Base-by-base conservation (phyloP, 768 basidiomycete species). In the Serendipita sp. region DNA sequence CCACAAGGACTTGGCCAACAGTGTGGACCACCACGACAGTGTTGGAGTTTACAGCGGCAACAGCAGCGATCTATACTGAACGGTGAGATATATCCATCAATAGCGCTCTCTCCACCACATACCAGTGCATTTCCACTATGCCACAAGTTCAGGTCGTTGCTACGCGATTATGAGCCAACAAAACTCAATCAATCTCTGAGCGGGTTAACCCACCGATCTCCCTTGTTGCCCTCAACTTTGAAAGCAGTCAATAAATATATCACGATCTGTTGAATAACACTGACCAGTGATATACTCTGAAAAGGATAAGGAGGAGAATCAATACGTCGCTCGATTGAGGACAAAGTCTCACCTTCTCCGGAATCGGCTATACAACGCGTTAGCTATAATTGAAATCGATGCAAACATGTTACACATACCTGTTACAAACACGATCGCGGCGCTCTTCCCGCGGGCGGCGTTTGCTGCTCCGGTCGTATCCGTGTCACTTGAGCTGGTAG, bases 11-110 rank as follows among this genome's bases (percentile, higher is more conserved):
- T 0, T 86, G 84, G 2, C 90, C 90, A 33, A 90, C 86, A 5
- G 82, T 82, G 71, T 91, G 84, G 3, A 87, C 74, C 16, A 94
- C 80, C 26, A 90, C 92, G 61, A 93, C 79, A 3, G 87, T 90
- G 70, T 90, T 90, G 65, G 75, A 80, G 72, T 83, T 84, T 0
- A 81, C 78, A 3, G 80, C 76, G 0, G 91, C 89, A 2, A 86
- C 83, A 0, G 76, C 71, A 67, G 70, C 77, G 7, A 83, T 58
- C 53, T 58, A 11, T 4, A 13, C 4, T 58, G 53, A 13, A 3
- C n/a, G 3, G 16, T 38, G 24, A 60, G 3, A 31, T 38, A 11
- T 24, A 24, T 7, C 22, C 3, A 51, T 13, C 13, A 3, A 26
- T 31, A 42, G 0, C 24, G 30, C 48, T 26, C 9, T 30, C n/a